Percentiles rank a stretch among this genome's conserved stretches.
phyloP scores from a whole-genome alignment of 2,329 filamentous ascomycete species.

The Fusarium pininemorale region DNA sequence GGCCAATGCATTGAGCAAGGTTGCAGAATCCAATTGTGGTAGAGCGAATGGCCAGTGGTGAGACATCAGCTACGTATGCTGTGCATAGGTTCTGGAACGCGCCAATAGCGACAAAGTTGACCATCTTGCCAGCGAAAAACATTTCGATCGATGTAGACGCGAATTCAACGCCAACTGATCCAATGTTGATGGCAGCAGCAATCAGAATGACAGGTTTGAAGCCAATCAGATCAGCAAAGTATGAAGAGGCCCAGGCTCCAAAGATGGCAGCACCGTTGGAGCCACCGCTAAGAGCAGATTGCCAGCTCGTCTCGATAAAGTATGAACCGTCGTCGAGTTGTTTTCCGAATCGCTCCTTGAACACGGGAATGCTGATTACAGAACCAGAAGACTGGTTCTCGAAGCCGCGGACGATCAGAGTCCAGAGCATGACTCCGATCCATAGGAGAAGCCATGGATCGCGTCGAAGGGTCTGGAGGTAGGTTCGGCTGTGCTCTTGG shows the following conservation, averaged over 20 bases:
- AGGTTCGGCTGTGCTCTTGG: constrained; percentile 42
- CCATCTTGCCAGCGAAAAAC: constrained; percentile 45
- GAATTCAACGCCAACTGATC: constrained; percentile 45
- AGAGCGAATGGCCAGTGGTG: constrained; percentile 51
- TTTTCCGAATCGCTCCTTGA: constrained; percentile 32
- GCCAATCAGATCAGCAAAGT: constrained; percentile 38
- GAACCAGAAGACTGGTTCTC: constrained; percentile 40
- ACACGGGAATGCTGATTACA: constrained; percentile 32
- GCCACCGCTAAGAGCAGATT: constrained; percentile 41
- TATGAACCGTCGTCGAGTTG: constrained; percentile 17
- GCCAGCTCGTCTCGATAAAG: constrained; percentile 43
- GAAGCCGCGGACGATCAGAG: constrained; percentile 43
- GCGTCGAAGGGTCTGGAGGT: constrained; percentile 37
- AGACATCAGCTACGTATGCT: constrained; percentile 51
- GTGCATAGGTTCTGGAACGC: constrained; percentile 51
- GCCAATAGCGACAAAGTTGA: constrained; percentile 47
- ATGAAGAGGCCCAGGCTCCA: constrained; percentile 39
- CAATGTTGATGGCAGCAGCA: constrained; percentile 40
- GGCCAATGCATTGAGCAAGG: constrained; percentile 52
- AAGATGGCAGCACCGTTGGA: constrained; percentile 39
- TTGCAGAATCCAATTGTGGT: constrained; percentile 50
- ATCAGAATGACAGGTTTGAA: constrained; percentile 32
- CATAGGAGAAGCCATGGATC: constrained; percentile 45
- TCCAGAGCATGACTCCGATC: constrained; percentile 46
- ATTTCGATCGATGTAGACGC: constrained; percentile 42